Base-by-base conservation (phyloP, 441 rosid genomes). In the Pelargonium hybrid region DNA sequence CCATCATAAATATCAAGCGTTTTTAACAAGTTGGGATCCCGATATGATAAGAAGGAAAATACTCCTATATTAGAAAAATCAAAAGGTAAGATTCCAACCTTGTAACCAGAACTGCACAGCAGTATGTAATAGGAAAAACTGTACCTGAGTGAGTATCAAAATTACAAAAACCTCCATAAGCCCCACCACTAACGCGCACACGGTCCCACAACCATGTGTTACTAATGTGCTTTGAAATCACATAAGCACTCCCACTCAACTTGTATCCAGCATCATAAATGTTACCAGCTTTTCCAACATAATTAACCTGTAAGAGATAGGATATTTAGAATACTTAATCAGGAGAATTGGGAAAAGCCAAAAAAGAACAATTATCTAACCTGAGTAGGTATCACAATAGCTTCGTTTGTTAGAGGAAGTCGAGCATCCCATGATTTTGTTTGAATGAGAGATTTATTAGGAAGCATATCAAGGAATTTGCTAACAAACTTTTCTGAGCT, bases 141-240 rank as follows among this genome's bases (percentile, higher is more conserved):
- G 52, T 75, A 91, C 98, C 98, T 77, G 99, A 92, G 82, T 90
- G 93, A 56, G 93, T 85, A 82, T 94, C 97, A 2, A 94, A 90
- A 77, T 90, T 88, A 25, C 98, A 92, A 79, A 90, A 90, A 54
- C 98, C 98, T 63, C 97, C 97, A 83, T 94, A 94, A 63, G 98
- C 98, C 64, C 98, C 98, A 31, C 97, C 97, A 50, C 97, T 90
- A 41, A 94, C 92, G 70, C 97, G 92, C 69, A 92, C 96, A 59
- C 91, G 91, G 66, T 92, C 97, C 98, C 98, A 94, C 86, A 94
- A 80, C 98, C 99, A 94, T 61, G 98, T 86, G 61, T 90, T 90
- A 76, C 91, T 85, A 69, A 94, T 89, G 81, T 90, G 74, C 76
- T 92, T 92, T 56, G 99, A 92, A 77, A 94, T 88, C 59, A 94